Conservation (phyloP, 2,329 filamentous ascomycete species). For the Didymella lethalis region DNA sequence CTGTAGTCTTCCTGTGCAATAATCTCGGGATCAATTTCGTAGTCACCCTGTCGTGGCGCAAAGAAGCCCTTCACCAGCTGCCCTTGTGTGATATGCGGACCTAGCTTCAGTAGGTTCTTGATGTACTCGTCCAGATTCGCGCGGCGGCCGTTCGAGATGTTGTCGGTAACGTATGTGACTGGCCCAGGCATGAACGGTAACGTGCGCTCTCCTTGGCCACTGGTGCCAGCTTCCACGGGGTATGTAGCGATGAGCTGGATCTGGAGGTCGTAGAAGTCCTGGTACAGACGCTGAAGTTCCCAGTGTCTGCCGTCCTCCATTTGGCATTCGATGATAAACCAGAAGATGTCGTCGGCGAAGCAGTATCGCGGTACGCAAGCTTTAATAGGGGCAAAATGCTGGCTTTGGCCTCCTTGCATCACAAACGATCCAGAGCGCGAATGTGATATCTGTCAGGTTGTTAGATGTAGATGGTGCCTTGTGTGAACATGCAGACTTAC, state of each 20-base stretch:
- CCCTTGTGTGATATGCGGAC: conserved; percentile 82
- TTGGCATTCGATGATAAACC: conserved; percentile 93
- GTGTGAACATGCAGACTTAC: conserved; percentile 35
- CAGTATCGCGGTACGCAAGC: conserved; percentile 92
- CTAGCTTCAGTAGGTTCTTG: conserved; percentile 85
- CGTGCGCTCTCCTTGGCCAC: conserved; percentile 74
- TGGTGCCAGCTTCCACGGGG: conserved; percentile 90
- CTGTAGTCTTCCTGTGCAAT: conserved; percentile 73
- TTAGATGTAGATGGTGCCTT: conserved; percentile 13
- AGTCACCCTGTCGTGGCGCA: conserved; percentile 86
- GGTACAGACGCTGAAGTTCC: conserved; percentile 94
- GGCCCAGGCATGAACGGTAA: conserved; percentile 98
- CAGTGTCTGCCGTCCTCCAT: conserved; percentile 91
- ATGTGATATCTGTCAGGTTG: conserved; percentile 36
- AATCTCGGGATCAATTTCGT: conserved; percentile 81
- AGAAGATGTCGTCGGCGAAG: conserved; percentile 97
- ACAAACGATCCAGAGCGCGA: conserved; percentile 48
- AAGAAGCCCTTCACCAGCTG: conserved; percentile 90
- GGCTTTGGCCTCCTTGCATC: conserved; percentile 51
- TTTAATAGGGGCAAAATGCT: conserved; percentile 75
- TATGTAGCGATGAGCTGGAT: conserved; percentile 92
- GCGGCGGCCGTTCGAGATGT: conserved; percentile 90
- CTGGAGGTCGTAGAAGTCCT: conserved; percentile 99
- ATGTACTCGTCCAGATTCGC: conserved; percentile 96
- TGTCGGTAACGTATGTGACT: conserved; percentile 97